Evolutionary conservation across 768 basidiomycete genomes (phyloP).

Genomic region (Dentipellis sp.): DNA sequence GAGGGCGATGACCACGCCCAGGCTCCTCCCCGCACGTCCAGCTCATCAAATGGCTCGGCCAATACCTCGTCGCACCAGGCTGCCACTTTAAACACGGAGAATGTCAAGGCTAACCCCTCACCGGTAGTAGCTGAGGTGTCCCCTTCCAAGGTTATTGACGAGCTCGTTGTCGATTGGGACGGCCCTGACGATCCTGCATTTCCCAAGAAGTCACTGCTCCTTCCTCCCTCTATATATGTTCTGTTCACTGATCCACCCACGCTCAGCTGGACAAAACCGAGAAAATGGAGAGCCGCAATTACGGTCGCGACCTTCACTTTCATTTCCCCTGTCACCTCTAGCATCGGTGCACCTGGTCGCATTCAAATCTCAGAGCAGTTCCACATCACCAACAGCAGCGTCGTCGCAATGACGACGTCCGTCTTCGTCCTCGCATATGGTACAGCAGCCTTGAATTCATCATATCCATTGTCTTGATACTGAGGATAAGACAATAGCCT

Average conservation of each 20-base stretch:
- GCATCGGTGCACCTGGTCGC: conserved; percentile 64
- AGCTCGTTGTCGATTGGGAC: conserved; percentile 7
- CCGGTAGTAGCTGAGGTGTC: no score
- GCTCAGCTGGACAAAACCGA: conserved; percentile 4
- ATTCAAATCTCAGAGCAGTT: conserved; percentile 42
- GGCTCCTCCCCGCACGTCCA: not conserved
- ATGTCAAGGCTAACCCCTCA: not conserved
- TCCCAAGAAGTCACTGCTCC: conserved; percentile 3
- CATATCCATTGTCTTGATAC: not conserved
- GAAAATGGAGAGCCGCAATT: conserved; percentile 30
- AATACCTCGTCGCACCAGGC: no score
- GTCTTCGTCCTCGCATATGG: conserved; percentile 55
- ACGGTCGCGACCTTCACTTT: conserved; percentile 61
- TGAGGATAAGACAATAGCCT: not conserved
- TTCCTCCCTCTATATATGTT: not conserved
- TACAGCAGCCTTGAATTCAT: conserved; percentile 27
- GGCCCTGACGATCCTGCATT: conserved; percentile 9
- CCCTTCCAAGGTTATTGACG: not conserved
- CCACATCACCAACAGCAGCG: conserved; percentile 36
- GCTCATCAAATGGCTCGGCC: not conserved
- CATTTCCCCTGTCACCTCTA: conserved; percentile 57
- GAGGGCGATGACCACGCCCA: not conserved
- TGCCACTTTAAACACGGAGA: not conserved
- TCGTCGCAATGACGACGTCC: conserved; percentile 50
- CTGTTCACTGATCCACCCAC: not conserved